phyloP scores from a whole-genome alignment of 2,329 filamentous ascomycete genomes.

The Zasmidium citrigriseum region DNA sequence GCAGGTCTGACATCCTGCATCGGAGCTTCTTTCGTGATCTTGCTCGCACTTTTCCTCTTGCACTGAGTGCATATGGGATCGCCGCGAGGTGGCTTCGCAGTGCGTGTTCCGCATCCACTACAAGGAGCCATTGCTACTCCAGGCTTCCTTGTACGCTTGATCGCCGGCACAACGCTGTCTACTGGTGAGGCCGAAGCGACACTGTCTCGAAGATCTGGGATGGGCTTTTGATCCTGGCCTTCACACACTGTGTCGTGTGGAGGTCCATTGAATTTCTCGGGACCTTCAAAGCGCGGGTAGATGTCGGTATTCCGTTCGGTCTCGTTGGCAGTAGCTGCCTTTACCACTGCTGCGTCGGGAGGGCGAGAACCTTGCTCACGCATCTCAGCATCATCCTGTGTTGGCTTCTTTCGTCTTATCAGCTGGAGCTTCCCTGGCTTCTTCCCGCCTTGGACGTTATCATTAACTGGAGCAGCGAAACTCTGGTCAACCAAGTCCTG shows the following conservation, averaged over 20 bases:
- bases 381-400: background rate
- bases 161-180: background rate
- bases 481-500: slow-evolving; percentile 21
- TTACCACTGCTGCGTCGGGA: background rate
- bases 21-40: background rate
- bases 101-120: background rate
- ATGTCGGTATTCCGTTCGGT: background rate
- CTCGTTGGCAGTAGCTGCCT: background rate
- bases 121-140: background rate
- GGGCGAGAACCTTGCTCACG: background rate
- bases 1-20: background rate
- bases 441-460: background rate
- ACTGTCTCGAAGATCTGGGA: background rate
- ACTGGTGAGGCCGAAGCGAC: background rate
- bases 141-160: background rate
- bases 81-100: background rate
- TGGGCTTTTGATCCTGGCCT: background rate
- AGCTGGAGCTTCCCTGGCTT: slow-evolving; percentile 1
- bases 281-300: background rate
- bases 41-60: background rate
- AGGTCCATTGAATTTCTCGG: background rate
- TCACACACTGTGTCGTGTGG: too few relatives aligned
- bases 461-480: slow-evolving; percentile 8
- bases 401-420: background rate
- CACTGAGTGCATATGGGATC: background rate